These are phyloP conservation scores for Naganishia cerealis DNA, from an alignment of 1,284 basidiomycete genomes.

Conservation along the genomic window DNA sequence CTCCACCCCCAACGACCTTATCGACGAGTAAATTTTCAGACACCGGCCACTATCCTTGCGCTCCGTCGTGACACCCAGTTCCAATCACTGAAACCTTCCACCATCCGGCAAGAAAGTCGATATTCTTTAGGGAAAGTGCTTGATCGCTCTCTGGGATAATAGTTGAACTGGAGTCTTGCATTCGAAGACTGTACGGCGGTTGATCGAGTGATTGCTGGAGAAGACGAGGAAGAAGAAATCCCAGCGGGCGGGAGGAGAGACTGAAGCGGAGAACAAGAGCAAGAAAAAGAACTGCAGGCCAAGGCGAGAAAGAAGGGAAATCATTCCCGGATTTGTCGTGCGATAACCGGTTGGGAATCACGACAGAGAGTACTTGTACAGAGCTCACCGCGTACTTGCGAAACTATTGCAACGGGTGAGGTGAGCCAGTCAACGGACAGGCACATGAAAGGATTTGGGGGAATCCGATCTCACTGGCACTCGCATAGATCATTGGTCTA, in stretches of 20 bases:
- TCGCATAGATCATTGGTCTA: too few relatives aligned
- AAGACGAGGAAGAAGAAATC: conserved; percentile 34
- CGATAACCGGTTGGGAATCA: too few relatives aligned
- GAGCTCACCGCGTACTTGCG: too few relatives aligned
- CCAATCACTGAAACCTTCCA: conserved; percentile 80
- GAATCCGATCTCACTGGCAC: too few relatives aligned
- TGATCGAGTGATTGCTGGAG: conserved; percentile 43
- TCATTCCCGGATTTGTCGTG: conserved; percentile 58
- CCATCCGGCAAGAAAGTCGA: conserved; percentile 78
- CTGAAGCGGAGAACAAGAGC: conserved; percentile 27
- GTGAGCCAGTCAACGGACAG: too few relatives aligned
- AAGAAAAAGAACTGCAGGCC: conserved; percentile 22
- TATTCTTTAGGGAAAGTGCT: conserved; percentile 71
- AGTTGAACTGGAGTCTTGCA: conserved; percentile 88
- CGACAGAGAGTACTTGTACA: too few relatives aligned
- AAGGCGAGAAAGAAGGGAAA: conserved; percentile 39
- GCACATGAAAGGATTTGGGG: too few relatives aligned
- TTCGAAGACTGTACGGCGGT: conserved; percentile 63
- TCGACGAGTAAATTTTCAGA: conserved; percentile 72
- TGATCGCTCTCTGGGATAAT: conserved; percentile 64
- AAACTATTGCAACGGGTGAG: too few relatives aligned
- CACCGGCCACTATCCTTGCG: conserved; percentile 75
- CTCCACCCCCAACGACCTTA: conserved; percentile 86
- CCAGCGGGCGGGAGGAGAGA: conserved; percentile 21
- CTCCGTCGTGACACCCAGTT: conserved; percentile 84